These are phyloP conservation scores for Begonia loranthoides DNA, from an alignment of 306 rosid genomes.

Conservation along the genomic window DNA sequence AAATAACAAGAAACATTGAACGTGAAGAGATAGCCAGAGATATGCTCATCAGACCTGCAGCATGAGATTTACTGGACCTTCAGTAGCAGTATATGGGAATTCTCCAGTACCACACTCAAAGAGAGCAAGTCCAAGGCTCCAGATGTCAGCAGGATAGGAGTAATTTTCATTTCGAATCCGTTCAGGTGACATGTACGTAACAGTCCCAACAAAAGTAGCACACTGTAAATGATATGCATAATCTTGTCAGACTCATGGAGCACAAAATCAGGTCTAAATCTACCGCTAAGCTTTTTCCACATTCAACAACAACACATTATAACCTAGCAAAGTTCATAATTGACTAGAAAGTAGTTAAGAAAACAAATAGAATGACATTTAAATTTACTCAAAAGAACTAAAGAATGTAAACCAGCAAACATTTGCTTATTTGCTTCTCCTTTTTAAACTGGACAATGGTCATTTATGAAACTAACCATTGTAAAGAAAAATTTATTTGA, in stretches of 20 bases:
- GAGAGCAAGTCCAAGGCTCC: constrained; percentile 98
- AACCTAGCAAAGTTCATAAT: too few species aligned
- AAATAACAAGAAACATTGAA: background rate
- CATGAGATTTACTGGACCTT: constrained; percentile 96
- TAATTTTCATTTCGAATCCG: constrained; percentile 84
- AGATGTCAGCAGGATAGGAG: constrained; percentile 96
- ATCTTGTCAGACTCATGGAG: constrained; percentile 1
- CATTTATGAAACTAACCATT: too few species aligned
- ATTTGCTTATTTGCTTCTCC: too few species aligned
- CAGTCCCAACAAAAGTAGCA: constrained; percentile 97
- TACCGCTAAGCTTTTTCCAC: too few species aligned
- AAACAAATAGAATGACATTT: background rate
- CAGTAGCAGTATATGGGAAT: constrained; percentile 84
- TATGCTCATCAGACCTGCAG: constrained; percentile 48
- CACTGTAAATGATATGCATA: constrained; percentile 36
- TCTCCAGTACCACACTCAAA: constrained; percentile 97
- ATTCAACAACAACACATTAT: too few species aligned
- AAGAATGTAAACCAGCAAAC: too few species aligned
- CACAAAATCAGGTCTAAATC: too few species aligned
- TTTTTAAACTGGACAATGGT: too few species aligned
- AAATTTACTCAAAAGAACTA: too few species aligned
- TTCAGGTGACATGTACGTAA: constrained; percentile 98
- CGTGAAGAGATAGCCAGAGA: background rate
- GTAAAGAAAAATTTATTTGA: too few species aligned
- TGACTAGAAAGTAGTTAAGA: background rate